phyloP scores from a whole-genome alignment of 1,284 basidiomycete genomes.

The Cutaneotrichosporon sp. region DNA sequence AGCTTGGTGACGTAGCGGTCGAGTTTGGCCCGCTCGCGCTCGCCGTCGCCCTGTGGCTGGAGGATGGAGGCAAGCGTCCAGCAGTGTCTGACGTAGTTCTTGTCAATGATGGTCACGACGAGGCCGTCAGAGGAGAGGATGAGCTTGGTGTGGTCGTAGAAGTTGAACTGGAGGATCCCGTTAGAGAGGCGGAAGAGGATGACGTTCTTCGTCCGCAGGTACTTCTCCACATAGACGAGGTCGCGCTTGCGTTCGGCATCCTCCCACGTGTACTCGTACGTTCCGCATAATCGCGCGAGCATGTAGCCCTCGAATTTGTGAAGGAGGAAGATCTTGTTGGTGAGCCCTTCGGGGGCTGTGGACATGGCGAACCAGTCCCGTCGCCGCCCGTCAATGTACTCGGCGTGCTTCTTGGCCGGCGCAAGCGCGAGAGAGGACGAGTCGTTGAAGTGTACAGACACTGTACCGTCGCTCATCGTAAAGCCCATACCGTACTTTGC shows the following conservation, averaged over 20 bases:
- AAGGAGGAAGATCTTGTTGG: constrained; percentile 82
- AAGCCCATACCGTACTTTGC: constrained; percentile 99
- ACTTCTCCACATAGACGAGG: constrained; percentile 94
- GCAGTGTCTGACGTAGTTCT: constrained; percentile 73
- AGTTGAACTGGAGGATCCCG: constrained; percentile 93
- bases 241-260: constrained; percentile 69
- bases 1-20: constrained; percentile 48
- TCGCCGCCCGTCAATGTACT: constrained; percentile 61
- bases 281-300: constrained; percentile 76
- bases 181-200: constrained; percentile 96
- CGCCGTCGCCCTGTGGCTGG: constrained; percentile 54
- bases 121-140: constrained; percentile 78
- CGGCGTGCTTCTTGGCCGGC: constrained; percentile 82
- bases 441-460: constrained; percentile 96
- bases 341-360: constrained; percentile 60
- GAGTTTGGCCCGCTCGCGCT: constrained; percentile 37
- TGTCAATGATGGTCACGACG: constrained; percentile 83
- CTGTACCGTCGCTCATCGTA: constrained; percentile 87
- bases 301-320: constrained; percentile 92
- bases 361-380: constrained; percentile 50
- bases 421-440: constrained; percentile 80
- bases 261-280: constrained; percentile 72
- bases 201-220: constrained; percentile 92
- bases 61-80: constrained; percentile 69
- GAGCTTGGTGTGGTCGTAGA: constrained; percentile 95